Evolutionary conservation across 495 filamentous ascomycete genomes (phyloP).

Genomic region (Beverwykella pulmonaria): DNA sequence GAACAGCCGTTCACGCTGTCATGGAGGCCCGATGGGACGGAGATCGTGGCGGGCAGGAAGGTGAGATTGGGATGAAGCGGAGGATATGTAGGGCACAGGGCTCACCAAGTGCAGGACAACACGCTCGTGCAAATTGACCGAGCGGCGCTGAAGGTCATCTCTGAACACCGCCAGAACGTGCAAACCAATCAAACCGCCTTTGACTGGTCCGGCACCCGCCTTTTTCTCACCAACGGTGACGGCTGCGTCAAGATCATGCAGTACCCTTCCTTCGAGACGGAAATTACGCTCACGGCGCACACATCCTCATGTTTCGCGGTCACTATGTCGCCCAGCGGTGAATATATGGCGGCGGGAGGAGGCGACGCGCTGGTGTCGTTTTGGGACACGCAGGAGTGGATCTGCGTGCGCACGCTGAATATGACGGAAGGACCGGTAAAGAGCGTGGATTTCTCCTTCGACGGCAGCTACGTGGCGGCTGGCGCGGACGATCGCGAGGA

Average conservation of each 20-base stretch:
- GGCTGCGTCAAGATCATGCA: slow-evolving; percentile 79
- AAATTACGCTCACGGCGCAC: slow-evolving; percentile 76
- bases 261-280: slow-evolving; percentile 59
- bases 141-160: slow-evolving; percentile 50
- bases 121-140: slow-evolving; percentile 63
- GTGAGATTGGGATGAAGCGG: slow-evolving; percentile 49
- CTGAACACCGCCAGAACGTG: slow-evolving; percentile 67
- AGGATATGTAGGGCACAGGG: not conserved
- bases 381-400: slow-evolving; percentile 93
- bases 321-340: slow-evolving; percentile 72
- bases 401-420: slow-evolving; percentile 77
- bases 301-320: slow-evolving; percentile 75
- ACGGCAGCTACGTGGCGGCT: slow-evolving; percentile 83
- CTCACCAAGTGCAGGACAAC: slow-evolving; percentile 60
- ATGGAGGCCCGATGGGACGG: slow-evolving; percentile 85
- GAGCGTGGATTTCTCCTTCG: slow-evolving; percentile 87
- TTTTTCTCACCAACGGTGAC: slow-evolving; percentile 82
- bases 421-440: slow-evolving; percentile 75
- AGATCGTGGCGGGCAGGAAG: slow-evolving; percentile 82
- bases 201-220: slow-evolving; percentile 68
- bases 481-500: slow-evolving; percentile 82
- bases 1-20: slow-evolving; percentile 81
- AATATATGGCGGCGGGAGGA: slow-evolving; percentile 84
- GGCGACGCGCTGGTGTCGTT: slow-evolving; percentile 85
- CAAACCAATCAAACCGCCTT: slow-evolving; percentile 85